A percentile compares a stretch with the other conserved stretches of the same genome.
Evolutionary conservation across 1,284 basidiomycete species (phyloP).

Genomic region (Ceratobasidium theobromae): DNA sequence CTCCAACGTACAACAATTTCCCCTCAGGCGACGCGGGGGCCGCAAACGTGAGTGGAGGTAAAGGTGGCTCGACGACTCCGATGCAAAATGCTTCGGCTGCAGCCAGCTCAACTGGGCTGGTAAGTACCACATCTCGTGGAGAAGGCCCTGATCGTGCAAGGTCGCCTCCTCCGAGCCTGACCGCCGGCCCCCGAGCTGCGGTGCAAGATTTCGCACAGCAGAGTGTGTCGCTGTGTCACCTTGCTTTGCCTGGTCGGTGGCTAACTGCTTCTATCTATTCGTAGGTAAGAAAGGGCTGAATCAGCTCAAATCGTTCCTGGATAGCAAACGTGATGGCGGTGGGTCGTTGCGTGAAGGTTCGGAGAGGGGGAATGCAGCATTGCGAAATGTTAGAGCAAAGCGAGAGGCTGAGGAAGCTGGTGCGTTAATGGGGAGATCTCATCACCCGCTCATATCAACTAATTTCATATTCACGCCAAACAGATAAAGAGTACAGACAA

Average conservation of each 20-base stretch:
- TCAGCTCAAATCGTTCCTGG: slow-evolving; percentile 73
- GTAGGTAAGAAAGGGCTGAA: slow-evolving; percentile 78
- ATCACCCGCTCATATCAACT: background rate
- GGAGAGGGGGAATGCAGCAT: slow-evolving; percentile 61
- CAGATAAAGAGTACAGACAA: slow-evolving; percentile 90
- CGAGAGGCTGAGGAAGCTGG: slow-evolving; percentile 91
- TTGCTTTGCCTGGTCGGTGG: slow-evolving; percentile 67
- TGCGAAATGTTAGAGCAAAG: slow-evolving; percentile 77
- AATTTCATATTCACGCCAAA: background rate
- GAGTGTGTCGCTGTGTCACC: slow-evolving; percentile 62
- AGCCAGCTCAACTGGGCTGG: slow-evolving; percentile 25
- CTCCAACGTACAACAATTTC: slow-evolving; percentile 20
- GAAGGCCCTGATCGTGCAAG: slow-evolving; percentile 64
- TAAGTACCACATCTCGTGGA: slow-evolving; percentile 44
- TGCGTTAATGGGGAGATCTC: slow-evolving; percentile 47
- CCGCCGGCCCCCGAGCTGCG: slow-evolving; percentile 67
- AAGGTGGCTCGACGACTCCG: background rate
- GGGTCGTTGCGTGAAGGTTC: slow-evolving; percentile 45
- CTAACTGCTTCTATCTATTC: slow-evolving; percentile 64
- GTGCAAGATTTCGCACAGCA: slow-evolving; percentile 64
- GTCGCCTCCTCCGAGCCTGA: slow-evolving; percentile 1
- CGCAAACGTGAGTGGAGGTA: slow-evolving; percentile 14
- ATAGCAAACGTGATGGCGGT: slow-evolving; percentile 59
- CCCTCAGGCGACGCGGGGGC: slow-evolving; percentile 47
- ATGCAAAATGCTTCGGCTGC: background rate